phyloP scores from a whole-genome alignment of 148 eudicot species.

The Rhododendron mucronatum region DNA sequence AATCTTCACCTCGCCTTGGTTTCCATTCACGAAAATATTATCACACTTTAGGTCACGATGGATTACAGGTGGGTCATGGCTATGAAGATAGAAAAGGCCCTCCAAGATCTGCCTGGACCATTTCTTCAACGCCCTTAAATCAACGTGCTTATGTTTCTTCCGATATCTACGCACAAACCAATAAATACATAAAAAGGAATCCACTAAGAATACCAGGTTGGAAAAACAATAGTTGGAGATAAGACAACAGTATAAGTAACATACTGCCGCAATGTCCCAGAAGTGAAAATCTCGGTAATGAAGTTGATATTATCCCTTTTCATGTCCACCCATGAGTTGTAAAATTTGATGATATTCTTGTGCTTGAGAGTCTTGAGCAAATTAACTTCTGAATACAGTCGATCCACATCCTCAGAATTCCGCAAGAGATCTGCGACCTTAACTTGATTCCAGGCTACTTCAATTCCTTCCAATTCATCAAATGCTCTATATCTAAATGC shows the following conservation, averaged over 20 bases:
- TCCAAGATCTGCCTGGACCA: constrained; percentile 95
- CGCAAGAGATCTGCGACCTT: constrained; percentile 74
- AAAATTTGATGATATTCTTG: constrained; percentile 90
- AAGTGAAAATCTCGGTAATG: constrained; percentile 96
- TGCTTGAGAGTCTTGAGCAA: constrained; percentile 90
- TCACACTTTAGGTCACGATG: constrained; percentile 96
- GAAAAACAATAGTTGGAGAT: neutral
- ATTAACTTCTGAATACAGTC: constrained; percentile 91
- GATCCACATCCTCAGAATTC: constrained; percentile 72
- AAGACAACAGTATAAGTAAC: constrained; percentile 14
- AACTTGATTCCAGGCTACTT: constrained; percentile 99
- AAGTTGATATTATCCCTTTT: constrained; percentile 76
- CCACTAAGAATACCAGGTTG: neutral
- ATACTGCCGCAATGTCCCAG: constrained; percentile 94
- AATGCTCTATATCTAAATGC: constrained; percentile 72
- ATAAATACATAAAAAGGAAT: neutral
- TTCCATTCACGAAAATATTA: constrained; percentile 90
- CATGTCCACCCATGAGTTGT: constrained; percentile 82
- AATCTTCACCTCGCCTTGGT: constrained; percentile 92
- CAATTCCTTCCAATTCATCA: constrained; percentile 94
- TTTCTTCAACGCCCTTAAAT: constrained; percentile 87
- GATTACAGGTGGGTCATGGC: constrained; percentile 90
- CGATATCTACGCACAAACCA: constrained; percentile 51
- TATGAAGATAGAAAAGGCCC: constrained; percentile 85
- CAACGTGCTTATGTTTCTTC: constrained; percentile 90